Base-by-base conservation (phyloP, 2,329 filamentous ascomycete species). In the Penicillium sp. region DNA sequence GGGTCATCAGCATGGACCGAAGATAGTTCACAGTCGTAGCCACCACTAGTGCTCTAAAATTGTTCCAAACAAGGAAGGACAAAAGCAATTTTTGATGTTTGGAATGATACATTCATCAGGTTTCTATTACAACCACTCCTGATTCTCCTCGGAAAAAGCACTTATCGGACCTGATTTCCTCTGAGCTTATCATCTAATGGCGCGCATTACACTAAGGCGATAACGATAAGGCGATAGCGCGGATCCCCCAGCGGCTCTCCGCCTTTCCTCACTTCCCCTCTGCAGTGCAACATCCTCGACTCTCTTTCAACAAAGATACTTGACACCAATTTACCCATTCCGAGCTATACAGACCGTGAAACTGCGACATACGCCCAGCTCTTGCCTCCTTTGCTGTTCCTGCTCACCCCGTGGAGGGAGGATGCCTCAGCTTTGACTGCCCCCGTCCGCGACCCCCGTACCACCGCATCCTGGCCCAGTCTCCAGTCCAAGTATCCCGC, bases 1-100 rank as follows among this genome's bases (percentile, higher is more conserved):
- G 40, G 59, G 56, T 13, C 63, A 67, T 61, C 50, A 60, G 37
- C 64, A 66, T 50, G 52, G 59, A 46, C 56, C 63, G n/a, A n/a
- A 16, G 11, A 54, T 18, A 19, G 39, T 13, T n/a, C 51, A 46
- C 35, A 54, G 46, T 11, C 56, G 54, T 49, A 55, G 40, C 13
- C 58, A 56, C 40, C 44, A 51, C 2, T 63, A 58, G 50, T 22
- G 18, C 24, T 27, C 24, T 27, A 27, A 4, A 27, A 4, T 5
- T 27, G 24, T 22, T 22, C 22, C 22, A 22, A 27, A 27, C 24
- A 27, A 27, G 24, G 24, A 27, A 27, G 1, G 24, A 27, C 31
- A 31, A 31, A 31, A 31, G 31, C 31, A 31, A 31, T 31, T 31
- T 31, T 31, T 6, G 31, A 31, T 31, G 36, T 35, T 49, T 6